These are phyloP conservation scores for Piloderma croceum DNA, from an alignment of 768 basidiomycete species.

Conservation along the genomic window DNA sequence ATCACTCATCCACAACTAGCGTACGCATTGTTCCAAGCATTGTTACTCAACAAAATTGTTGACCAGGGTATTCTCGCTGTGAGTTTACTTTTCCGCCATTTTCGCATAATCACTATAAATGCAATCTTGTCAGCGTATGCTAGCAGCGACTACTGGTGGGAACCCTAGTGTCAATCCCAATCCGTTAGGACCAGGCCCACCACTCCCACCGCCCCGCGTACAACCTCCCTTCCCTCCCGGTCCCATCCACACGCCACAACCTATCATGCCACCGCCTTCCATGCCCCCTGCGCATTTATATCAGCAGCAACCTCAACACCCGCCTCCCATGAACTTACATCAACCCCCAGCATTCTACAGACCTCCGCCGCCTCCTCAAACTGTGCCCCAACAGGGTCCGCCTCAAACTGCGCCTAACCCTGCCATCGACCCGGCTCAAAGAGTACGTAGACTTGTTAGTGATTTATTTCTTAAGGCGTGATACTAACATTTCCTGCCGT, in stretches of 20 bases:
- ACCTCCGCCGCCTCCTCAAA: conserved; percentile 26
- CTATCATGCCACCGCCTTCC: conserved; percentile 27
- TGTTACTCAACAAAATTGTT: conserved; percentile 90
- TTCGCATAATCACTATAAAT: conserved; percentile 25
- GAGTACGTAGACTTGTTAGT: conserved; percentile 29
- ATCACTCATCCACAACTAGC: conserved; percentile 86
- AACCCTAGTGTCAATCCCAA: too few relatives aligned
- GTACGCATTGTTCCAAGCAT: conserved; percentile 93
- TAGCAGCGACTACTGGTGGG: conserved; percentile 40
- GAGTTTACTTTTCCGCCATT: conserved; percentile 29
- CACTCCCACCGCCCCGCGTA: conserved; percentile 8
- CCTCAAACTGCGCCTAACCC: conserved; percentile 29
- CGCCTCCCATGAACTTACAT: conserved; percentile 24
- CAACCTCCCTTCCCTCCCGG: conserved; percentile 27
- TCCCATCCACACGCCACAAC: conserved; percentile 20
- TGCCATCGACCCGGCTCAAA: conserved; percentile 45
- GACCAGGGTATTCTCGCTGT: conserved; percentile 82
- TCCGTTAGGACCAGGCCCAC: conserved; percentile 27
- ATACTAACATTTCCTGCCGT: conserved; percentile 14
- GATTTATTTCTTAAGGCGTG: conserved; percentile 4
- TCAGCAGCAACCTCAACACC: conserved; percentile 24
- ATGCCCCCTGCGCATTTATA: conserved; percentile 21
- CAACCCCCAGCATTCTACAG: conserved; percentile 28
- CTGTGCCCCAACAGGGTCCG: conserved; percentile 26
- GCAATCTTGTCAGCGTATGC: conserved; percentile 39